These are phyloP conservation scores for Penicillium sp. DNA, from an alignment of 2,329 filamentous ascomycete genomes.

Conservation along the genomic window DNA sequence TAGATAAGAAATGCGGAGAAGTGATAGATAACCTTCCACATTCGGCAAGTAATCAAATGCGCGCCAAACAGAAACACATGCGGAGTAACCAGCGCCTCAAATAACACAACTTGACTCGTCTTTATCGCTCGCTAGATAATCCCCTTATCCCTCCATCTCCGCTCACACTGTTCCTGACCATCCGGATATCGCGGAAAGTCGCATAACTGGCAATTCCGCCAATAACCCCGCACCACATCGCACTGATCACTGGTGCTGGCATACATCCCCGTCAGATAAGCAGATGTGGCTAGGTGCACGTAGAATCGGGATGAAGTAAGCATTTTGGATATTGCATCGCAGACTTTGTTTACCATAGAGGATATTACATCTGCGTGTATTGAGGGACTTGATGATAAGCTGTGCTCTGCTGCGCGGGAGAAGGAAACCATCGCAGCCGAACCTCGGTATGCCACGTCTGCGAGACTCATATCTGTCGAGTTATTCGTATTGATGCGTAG, in stretches of 20 bases:
- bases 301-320: slow-evolving; percentile 47
- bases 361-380: slow-evolving; percentile 30
- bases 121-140: slow-evolving; percentile 17
- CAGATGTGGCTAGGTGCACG: slow-evolving; percentile 48
- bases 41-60: slow-evolving; percentile 31
- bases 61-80: not conserved
- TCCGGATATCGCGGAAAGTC: slow-evolving; percentile 49
- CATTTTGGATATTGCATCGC: slow-evolving; percentile 41
- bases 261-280: slow-evolving; percentile 48
- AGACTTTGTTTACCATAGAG: slow-evolving; percentile 44
- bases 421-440: slow-evolving; percentile 45
- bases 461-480: slow-evolving; percentile 26
- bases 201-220: slow-evolving; percentile 46
- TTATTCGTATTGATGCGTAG: slow-evolving; percentile 29
- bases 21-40: slow-evolving; percentile 34
- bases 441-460: slow-evolving; percentile 45
- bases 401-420: slow-evolving; percentile 15
- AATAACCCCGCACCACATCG: slow-evolving; percentile 45
- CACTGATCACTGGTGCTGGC: slow-evolving; percentile 44
- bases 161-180: slow-evolving; percentile 42
- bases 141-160: slow-evolving; percentile 39
- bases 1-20: slow-evolving; percentile 21
- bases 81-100: not conserved
- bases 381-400: slow-evolving; percentile 8
- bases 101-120: not conserved